Evolutionary conservation across 2,329 filamentous ascomycete species (phyloP), one percentile per base, ranked within the genome.

Genomic region (Cladophialophora bantiana): DNA sequence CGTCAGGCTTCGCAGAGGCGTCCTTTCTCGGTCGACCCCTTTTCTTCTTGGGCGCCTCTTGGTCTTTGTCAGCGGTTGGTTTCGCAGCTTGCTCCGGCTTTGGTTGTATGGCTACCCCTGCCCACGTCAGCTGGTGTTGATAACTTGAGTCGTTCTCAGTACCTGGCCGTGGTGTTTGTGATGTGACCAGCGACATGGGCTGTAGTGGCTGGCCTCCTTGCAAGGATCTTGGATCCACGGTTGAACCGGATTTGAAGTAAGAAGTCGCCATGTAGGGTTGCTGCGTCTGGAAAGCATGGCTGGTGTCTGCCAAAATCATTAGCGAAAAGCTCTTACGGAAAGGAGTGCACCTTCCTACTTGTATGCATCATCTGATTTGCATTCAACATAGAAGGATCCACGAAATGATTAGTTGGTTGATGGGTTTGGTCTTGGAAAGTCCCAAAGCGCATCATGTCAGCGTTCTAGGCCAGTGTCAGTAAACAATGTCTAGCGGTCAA

Each of bases 1-100:
- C 72, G 42, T 67, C 70, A 18, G 63, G 26, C 53, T 71, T 70
- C 10, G 32, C 42, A 55, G 64, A 57, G 50, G 35, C 40, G 54
- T 62, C 59, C 55, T 75, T 77, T 40, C 73, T 73, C 35, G 48
- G 45, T 7, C 65, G 69, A 12, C 70, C n/a, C 56, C 71, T 73
- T 18, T 73, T 72, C 42, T 70, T 72, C 45, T 67, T 69, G 45
- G 67, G 48, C 20, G 69, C 70, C 62, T 50, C 34, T 32, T 59
- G 62, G 34, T 65, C 58, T 59, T 64, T 66, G 7, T 38, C 4
- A 54, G 60, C 12, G 7, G 45, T 64, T 15, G 45, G 3, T 34
- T 62, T 65, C 62, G 7, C 62, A 13, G 45, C 48, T 48, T 71
- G 73, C 38, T 62, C 66, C 31, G 67, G 64, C 59, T 73, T 73